These are phyloP conservation scores for Rutidosis leptorrhynchoides DNA, from an alignment of 129 eudicot species.

Conservation along the genomic window DNA sequence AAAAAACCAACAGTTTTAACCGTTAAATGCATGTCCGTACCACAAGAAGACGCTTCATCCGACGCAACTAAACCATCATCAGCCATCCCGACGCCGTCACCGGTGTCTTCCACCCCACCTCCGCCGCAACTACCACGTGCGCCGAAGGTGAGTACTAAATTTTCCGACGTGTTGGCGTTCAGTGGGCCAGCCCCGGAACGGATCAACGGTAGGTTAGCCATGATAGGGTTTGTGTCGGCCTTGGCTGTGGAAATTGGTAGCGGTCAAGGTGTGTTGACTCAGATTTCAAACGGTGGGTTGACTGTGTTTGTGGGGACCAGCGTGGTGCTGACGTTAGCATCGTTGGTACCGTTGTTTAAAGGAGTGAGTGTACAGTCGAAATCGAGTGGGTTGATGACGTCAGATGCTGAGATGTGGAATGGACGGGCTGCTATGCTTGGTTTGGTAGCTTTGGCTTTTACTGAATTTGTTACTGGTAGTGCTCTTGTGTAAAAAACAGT, in stretches of 20 bases:
- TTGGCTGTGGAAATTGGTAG: slow-evolving; percentile 57
- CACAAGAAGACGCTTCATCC: slow-evolving; percentile 22
- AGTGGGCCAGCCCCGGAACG: slow-evolving; percentile 89
- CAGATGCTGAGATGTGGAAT: slow-evolving; percentile 86
- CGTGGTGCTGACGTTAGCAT: slow-evolving; percentile 52
- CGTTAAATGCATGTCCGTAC: slow-evolving; percentile 25
- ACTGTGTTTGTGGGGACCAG: slow-evolving; percentile 59
- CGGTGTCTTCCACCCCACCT: slow-evolving; percentile 11
- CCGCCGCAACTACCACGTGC: slow-evolving; percentile 28
- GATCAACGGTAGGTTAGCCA: slow-evolving; percentile 84
- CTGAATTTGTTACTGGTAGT: slow-evolving; percentile 62
- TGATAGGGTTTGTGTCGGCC: slow-evolving; percentile 80
- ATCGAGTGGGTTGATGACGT: slow-evolving; percentile 55
- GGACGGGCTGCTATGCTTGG: slow-evolving; percentile 86
- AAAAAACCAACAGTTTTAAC: not conserved
- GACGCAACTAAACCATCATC: slow-evolving; percentile 10
- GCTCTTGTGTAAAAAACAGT: slow-evolving; percentile 63
- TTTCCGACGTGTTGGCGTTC: slow-evolving; percentile 63
- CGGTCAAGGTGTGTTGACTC: slow-evolving; percentile 54
- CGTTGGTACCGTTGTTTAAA: slow-evolving; percentile 69
- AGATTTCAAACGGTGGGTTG: slow-evolving; percentile 63
- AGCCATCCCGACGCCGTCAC: slow-evolving; percentile 10
- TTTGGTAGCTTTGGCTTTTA: slow-evolving; percentile 73
- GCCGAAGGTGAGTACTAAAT: slow-evolving; percentile 38
- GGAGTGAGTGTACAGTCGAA: slow-evolving; percentile 63